Base-by-base conservation (phyloP, 306 rosid species). In the Medicago ruthenica region DNA sequence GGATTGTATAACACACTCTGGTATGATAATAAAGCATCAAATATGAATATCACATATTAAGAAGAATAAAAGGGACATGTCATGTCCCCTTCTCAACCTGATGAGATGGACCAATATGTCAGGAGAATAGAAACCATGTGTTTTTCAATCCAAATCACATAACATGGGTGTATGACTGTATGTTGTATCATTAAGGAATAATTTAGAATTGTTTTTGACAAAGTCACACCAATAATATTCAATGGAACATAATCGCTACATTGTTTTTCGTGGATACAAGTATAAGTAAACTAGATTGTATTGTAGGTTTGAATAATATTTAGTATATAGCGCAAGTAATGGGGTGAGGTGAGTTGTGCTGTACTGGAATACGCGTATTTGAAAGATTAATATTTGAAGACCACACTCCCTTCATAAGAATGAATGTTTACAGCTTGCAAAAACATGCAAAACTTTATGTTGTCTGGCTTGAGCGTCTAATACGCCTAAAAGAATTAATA, bases 381-480 rank as follows among this genome's bases (percentile, higher is more conserved):
- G 72, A 70, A 37, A n/a, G 42, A 51, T 50, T 51, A 40, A 42
- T 54, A 67, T 59, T 70, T 62, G 77, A 75, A 36, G 14, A 67
- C 80, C 54, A 63, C 48, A 65, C 63, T 76, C 9, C 53, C 58
- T 75, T 80, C 10, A 9, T 57, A 62, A 24, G 59, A 45, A 42
- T 76, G 37, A 54, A 81, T 64, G 50, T 55, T 61, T 55, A 81
- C 85, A 81, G 78, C 81, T 76, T 45, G 83, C 83, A 67, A 80
- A 80, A 79, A 10, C 78, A 70, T 44, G 66, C 45, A 4, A 21
- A 62, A 65, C 62, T 58, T 12, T 17, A 41, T 47, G 53, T 69
- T 64, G 27, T 69, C 61, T 61, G 77, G 73, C 76, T 75, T 68
- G 73, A 75, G 84, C 84, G 75, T 81, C 80, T 75, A 42, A 70